phyloP scores from a whole-genome alignment of 106 monocot species.

The Platanthera zijinensis region DNA sequence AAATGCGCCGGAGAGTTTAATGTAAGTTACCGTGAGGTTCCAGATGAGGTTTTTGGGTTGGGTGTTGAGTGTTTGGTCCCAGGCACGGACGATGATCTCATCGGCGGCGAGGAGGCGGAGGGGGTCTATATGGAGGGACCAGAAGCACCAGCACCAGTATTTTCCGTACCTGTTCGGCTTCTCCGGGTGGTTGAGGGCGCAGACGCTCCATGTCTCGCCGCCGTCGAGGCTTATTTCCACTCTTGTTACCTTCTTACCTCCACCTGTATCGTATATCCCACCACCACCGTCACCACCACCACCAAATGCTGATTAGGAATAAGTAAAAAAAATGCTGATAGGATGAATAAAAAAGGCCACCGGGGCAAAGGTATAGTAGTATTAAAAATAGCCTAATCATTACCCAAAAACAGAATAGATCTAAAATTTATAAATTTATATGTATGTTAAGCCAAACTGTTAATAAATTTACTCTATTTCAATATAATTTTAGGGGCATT shows the following conservation, averaged over 20 bases:
- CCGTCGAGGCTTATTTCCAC: slow-evolving; percentile 94
- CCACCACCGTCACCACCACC: too few relatives aligned
- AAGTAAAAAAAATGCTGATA: too few relatives aligned
- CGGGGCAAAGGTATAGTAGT: too few relatives aligned
- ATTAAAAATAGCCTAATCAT: too few relatives aligned
- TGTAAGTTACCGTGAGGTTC: slow-evolving; percentile 70
- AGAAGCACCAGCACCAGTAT: slow-evolving; percentile 99
- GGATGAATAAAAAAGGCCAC: too few relatives aligned
- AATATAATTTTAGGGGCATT: too few relatives aligned
- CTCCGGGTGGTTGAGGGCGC: slow-evolving; percentile 64
- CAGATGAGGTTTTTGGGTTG: slow-evolving; percentile 94
- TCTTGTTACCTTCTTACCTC: slow-evolving; percentile 90
- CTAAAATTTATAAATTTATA: too few relatives aligned
- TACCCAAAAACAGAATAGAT: background rate
- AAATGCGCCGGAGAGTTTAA: background rate
- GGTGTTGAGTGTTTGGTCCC: slow-evolving; percentile 91
- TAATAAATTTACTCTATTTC: too few relatives aligned
- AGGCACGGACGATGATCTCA: slow-evolving; percentile 81
- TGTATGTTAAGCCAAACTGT: too few relatives aligned
- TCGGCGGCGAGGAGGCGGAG: slow-evolving; percentile 60
- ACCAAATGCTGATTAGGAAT: too few relatives aligned
- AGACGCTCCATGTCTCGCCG: slow-evolving; percentile 70
- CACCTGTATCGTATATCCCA: slow-evolving; percentile 29
- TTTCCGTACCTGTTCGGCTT: slow-evolving; percentile 89
- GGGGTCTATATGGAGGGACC: slow-evolving; percentile 67